phyloP scores from a whole-genome alignment of 768 basidiomycete species.

The Bullera alba region DNA sequence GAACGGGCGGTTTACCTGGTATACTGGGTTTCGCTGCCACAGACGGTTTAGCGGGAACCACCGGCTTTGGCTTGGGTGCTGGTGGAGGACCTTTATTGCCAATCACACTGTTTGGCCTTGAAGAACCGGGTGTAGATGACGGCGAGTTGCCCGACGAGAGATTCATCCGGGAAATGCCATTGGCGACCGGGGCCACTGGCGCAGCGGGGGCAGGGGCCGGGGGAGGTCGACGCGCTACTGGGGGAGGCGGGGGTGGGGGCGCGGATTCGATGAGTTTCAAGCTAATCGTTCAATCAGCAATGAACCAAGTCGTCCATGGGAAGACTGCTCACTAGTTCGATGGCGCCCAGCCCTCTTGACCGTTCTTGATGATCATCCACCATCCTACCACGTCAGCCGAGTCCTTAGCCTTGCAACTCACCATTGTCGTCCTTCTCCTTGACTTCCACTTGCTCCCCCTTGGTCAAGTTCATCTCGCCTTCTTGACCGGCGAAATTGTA shows the following conservation, averaged over 20 bases:
- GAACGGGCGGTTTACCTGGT: slow-evolving; percentile 27
- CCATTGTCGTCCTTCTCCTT: slow-evolving; percentile 85
- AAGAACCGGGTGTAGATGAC: slow-evolving; percentile 49
- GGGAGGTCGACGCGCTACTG: slow-evolving; percentile 46
- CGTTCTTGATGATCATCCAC: slow-evolving; percentile 88
- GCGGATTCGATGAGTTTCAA: slow-evolving; percentile 69
- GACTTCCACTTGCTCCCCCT: slow-evolving; percentile 87
- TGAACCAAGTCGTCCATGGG: not conserved
- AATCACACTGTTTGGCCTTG: slow-evolving; percentile 31
- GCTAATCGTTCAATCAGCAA: slow-evolving; percentile 4
- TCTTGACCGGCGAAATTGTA: slow-evolving; percentile 85
- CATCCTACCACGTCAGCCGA: slow-evolving; percentile 53
- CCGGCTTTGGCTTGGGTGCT: slow-evolving; percentile 44
- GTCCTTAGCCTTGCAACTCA: slow-evolving; percentile 9
- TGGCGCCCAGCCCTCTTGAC: slow-evolving; percentile 87
- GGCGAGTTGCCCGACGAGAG: slow-evolving; percentile 42
- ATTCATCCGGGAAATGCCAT: slow-evolving; percentile 5
- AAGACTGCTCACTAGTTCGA: slow-evolving; percentile 49
- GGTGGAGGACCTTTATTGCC: slow-evolving; percentile 36
- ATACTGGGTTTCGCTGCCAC: slow-evolving; percentile 21
- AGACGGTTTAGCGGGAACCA: slow-evolving; percentile 40
- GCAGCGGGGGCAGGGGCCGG: slow-evolving; percentile 49
- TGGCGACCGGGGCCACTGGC: slow-evolving; percentile 12
- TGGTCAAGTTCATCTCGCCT: slow-evolving; percentile 80
- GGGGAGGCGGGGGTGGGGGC: slow-evolving; percentile 63